Base-by-base conservation (phyloP, 1,139 yeast species). In the Saccharomycopsis hybrid region DNA sequence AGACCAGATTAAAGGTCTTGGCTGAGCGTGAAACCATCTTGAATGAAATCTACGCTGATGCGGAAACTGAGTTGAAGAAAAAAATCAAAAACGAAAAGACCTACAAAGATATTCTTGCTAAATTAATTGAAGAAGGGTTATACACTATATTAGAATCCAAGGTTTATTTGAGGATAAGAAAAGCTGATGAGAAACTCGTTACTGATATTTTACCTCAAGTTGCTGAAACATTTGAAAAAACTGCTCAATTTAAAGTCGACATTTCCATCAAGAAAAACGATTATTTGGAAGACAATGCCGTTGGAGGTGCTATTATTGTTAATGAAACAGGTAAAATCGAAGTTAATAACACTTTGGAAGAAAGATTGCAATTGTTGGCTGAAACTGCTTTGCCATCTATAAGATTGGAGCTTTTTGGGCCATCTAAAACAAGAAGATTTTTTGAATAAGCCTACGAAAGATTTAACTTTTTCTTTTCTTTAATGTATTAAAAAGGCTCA, bases 301-400 rank as follows among this genome's bases (percentile, higher is more conserved):
- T 94, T 47, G 99, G 99, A 56, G 99, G 99, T 62, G 88, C 82
- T 48, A 67, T 88, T 49, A 76, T 88, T 48, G 66, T 76, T 54
- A 86, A 85, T 63, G 77, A 77, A 42, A 65, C 78, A 37, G 95
- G 95, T 51, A 88, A 85, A 70, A 90, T 94, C 59, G 90, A 84
- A 60, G 88, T 92, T 53, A 76, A 87, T 70, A 92, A 92, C 72
- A 90, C 98, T 40, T 77, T 94, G 63, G 96, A 88, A 62, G 97
- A 90, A 73, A 86, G 99, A 70, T 78, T 92, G 64, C 78, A 81
- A 62, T 72, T 94, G 57, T 76, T 92, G 62, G 77, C 86, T 45
- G 85, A 85, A 65, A 87, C 82, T 62, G 86, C 96, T 5, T 78
- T 94, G 59, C 99, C 99, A 48, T 95, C 90, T 50, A 83, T 94